Evolutionary conservation across 2,329 filamentous ascomycete genomes (phyloP), one percentile per base, ranked within the genome.

Genomic region (Drechmeria coniospora): DNA sequence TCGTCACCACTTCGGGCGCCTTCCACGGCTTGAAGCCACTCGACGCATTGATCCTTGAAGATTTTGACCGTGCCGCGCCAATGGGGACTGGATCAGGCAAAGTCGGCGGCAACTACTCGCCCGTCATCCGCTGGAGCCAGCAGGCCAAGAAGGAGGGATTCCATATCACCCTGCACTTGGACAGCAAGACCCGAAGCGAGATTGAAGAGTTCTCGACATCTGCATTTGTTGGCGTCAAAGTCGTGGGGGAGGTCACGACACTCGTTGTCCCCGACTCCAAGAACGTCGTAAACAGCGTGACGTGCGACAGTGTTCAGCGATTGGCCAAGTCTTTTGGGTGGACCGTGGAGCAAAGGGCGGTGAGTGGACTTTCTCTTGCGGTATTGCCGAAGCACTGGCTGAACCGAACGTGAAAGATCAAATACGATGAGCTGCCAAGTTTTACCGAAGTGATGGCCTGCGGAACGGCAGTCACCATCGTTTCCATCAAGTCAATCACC

Each of bases 201-300:
- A 63, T 80, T 22, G 75, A 80, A 31, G 75, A 80, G 50, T 80
- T 79, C 43, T 74, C 67, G 4, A 79, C 74, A 0, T 68, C 63
- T 11, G 74, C 69, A 0, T 79, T 80, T 42, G 63, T 79, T 30
- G 75, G 74, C 2, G 63, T 77, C 8, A 63, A 59, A 18, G 71
- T 65, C 23, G 23, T 17, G 5, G 32, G 28, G 10, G 25, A 25
- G 2, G 11, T 23, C 9, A 17, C 19, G 8, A 25, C 17, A 7
- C 20, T 32, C 10, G 26, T 25, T 8, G 23, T 32, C 4, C 26
- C 30, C 4, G 22, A 31, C 11, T 28, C 20, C 46, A 67, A 65
- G 38, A 76, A 68, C 37, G 68, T 74, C 5, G 76, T 79, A 46
- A 64, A 70, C 42, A 74, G 68, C 26, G 70, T 78, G 17, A 79